A percentile compares a stretch with the other conserved stretches of the same genome.
Conservation (phyloP, 2,329 filamentous ascomycete species). For the Scedosporium dehoogii region DNA sequence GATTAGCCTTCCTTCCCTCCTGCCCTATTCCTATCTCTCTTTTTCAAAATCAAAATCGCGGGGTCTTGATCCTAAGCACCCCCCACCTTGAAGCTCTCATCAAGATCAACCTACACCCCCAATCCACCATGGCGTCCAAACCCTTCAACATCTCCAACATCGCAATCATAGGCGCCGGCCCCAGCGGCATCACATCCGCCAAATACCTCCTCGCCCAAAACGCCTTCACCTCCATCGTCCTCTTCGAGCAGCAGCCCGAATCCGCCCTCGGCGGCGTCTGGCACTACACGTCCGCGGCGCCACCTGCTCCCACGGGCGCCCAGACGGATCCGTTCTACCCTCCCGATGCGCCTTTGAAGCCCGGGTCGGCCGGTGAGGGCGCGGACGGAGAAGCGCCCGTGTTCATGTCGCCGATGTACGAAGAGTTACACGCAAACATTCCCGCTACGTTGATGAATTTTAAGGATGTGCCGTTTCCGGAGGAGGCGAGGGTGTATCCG, state of each 20-base stretch:
- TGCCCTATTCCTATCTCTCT: no score
- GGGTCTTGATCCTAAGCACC: background rate
- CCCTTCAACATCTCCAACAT: constrained; percentile 47
- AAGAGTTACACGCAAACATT: constrained; percentile 77
- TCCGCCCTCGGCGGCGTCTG: constrained; percentile 65
- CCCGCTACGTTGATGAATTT: constrained; percentile 73
- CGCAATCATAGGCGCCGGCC: constrained; percentile 75
- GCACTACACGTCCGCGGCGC: constrained; percentile 57
- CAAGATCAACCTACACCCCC: background rate
- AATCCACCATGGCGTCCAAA: background rate
- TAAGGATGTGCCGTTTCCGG: constrained; percentile 57
- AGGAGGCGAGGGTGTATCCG: constrained; percentile 63
- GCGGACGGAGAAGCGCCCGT: constrained; percentile 31
- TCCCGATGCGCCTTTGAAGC: constrained; percentile 53
- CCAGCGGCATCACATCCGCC: constrained; percentile 66
- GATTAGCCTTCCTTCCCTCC: no score
- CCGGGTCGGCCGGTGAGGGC: constrained; percentile 13
- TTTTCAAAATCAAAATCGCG: no score
- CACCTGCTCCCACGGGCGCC: constrained; percentile 46
- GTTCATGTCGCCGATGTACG: constrained; percentile 79
- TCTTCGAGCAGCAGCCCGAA: constrained; percentile 72
- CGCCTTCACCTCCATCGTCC: constrained; percentile 55
- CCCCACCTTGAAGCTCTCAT: background rate
- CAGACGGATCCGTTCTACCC: constrained; percentile 56
- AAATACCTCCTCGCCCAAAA: constrained; percentile 69